Base-by-base conservation (phyloP, 2,329 filamentous ascomycete genomes). In the Plectosphaerella cucumerina region DNA sequence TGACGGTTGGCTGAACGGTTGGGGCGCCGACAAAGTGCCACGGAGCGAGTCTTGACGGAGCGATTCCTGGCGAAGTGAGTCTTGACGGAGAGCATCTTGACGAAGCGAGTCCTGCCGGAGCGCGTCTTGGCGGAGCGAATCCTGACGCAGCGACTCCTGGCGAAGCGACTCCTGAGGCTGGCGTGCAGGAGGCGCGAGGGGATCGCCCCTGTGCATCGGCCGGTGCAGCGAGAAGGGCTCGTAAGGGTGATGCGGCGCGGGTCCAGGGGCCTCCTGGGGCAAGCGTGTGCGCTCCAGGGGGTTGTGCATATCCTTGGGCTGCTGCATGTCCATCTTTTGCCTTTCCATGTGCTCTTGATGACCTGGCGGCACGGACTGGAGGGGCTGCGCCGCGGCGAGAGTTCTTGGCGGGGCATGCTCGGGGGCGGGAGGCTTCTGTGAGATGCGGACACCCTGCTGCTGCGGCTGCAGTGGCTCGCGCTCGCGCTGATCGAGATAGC, bases 111-210 rank as follows among this genome's bases (percentile, higher is more conserved):
- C 26, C 12, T 31, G 26, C 8, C 26, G 26, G 8, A 31, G 26
- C 3, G 26, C 9, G 8, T 31, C 26, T 11, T 31, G 26, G 12
- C 26, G 26, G 5, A 26, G 10, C 5, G 23, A 26, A 10, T 26
- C 23, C 23, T 26, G 23, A 10, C 23, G 23, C 5, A 26, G 23
- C 23, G 23, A 26, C 10, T 26, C 23, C 23, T 26, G 23, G 23
- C 76, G 73, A 41, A 72, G 64, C 5, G 71, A 65, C 35, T 81
- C 76, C 44, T 74, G 70, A 34, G 69, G 62, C 22, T 70, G 63
- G 17, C 68, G 65, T 23, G 69, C 60, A 18, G 69, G 65, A 23
- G 74, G 52, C 2, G 73, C 62, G 20, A 71, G 56, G 14, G 67
- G 69, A 49, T 80, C 77, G 33, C 59, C 58, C 47, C 75, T 67